Evolutionary conservation across 73 alveolate species (phyloP).

Genomic region (Blepharisma japonicum): DNA sequence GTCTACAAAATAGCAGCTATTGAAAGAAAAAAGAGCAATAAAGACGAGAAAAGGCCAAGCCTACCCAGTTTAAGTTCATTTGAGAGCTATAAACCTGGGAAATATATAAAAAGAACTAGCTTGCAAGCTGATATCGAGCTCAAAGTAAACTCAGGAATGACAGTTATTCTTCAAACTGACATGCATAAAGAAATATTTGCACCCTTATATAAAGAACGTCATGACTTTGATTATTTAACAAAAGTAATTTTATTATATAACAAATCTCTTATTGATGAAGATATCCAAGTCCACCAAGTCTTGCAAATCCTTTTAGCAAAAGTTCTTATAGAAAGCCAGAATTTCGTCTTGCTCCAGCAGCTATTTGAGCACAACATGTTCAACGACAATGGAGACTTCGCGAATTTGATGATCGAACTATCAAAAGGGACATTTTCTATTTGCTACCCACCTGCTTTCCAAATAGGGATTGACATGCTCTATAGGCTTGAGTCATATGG

Average conservation of each 20-base stretch:
- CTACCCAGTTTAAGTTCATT: neutral
- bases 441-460: neutral
- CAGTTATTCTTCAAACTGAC: neutral
- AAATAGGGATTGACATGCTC: slow-evolving; percentile 25
- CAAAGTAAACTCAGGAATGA: neutral
- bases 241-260: neutral
- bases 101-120: neutral
- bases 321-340: neutral
- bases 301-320: neutral
- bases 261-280: neutral
- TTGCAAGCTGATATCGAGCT: neutral
- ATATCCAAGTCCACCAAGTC: neutral
- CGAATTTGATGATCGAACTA: neutral
- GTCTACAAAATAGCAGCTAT: slow-evolving; percentile 15
- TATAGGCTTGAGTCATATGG: neutral
- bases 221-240: neutral
- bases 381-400: neutral
- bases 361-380: slow-evolving; percentile 10
- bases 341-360: neutral
- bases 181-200: neutral
- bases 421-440: no score
- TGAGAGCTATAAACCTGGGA: no score
- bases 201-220: neutral
- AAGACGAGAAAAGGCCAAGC: neutral
- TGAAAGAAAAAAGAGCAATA: neutral